Base-by-base conservation (phyloP, 768 basidiomycete genomes). In the Termitomyces sp. region DNA sequence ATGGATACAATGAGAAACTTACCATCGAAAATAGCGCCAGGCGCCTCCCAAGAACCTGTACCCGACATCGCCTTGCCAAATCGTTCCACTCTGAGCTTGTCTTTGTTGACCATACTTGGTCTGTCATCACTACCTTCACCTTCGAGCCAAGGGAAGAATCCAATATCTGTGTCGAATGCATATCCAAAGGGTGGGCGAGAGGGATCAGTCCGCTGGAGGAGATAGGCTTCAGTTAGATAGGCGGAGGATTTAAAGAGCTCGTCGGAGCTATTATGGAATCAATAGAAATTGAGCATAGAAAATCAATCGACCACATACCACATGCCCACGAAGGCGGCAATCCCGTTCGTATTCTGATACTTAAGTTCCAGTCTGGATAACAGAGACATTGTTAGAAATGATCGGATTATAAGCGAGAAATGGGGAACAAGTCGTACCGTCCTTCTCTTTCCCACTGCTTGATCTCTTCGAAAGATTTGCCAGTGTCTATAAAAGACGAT, bases 41-140 rank as follows among this genome's bases (percentile, higher is more conserved):
- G 84, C 2, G 73, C 77, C 69, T 86, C 88, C 88, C 89, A 91
- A 2, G 79, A 80, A 25, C 76, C 78, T 5, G 88, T 86, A 18
- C 85, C 87, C 6, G 76, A 77, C 89, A 91, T 91, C 3, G 88
- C 87, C 53, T 80, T 83, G 29, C 86, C 88, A 61, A 91, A 91
- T 33, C 88, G 73, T 58, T 82, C 78, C 53, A 90, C 71, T 47
- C 88, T 71, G 54, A 78, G 81, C 20, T 72, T 70, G 60, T 81
- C 82, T 41, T 69, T 59, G 54, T 75, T 75, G n/a, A 62, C 46
- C 13, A 23, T 47, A 7, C 33, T 51, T 9, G 33, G 27, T 56
- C 39, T 35, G 4, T 32, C 35, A 5, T 52, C 40, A 13, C 50
- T 36, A 4, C 53, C 56, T 32, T 54, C 55, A 18, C 80, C 80